Conservation (phyloP, 2,329 filamentous ascomycete species). For the Colletotrichum sp. region DNA sequence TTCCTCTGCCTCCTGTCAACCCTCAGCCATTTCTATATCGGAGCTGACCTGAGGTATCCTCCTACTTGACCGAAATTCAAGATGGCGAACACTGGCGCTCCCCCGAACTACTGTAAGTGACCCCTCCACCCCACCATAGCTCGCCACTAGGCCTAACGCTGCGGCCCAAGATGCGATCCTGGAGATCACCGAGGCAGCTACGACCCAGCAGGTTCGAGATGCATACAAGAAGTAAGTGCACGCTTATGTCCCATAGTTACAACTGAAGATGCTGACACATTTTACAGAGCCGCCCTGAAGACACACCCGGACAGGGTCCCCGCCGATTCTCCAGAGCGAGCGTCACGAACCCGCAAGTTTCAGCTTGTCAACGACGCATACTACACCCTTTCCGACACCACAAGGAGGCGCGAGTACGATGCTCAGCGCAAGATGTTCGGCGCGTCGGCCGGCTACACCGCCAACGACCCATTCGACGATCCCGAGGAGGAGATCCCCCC, state of each 20-base stretch:
- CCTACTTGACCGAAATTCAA: not conserved
- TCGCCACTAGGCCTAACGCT: conserved; percentile 13
- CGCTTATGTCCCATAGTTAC: not conserved
- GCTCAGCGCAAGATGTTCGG: conserved; percentile 67
- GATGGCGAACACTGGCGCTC: conserved; percentile 36
- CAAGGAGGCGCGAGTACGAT: conserved; percentile 84
- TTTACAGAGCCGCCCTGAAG: conserved; percentile 78
- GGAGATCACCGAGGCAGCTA: conserved; percentile 75
- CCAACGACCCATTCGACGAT: conserved; percentile 38
- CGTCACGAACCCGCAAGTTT: conserved; percentile 83
- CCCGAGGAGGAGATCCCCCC: conserved; percentile 26
- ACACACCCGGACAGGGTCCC: conserved; percentile 93
- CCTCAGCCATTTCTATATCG: not conserved
- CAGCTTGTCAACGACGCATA: conserved; percentile 94
- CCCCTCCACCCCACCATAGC: not conserved
- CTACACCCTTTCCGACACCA: conserved; percentile 83
- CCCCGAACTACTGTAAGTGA: conserved; percentile 64
- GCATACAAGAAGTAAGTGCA: conserved; percentile 83
- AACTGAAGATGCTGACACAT: conserved; percentile 17
- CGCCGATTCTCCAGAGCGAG: conserved; percentile 81
- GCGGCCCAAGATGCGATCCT: conserved; percentile 70
- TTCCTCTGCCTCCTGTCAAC: not conserved
- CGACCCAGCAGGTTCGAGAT: conserved; percentile 83
- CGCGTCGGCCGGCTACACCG: conserved; percentile 36
- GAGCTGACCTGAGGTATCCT: not conserved